Conservation (phyloP, 2,329 filamentous ascomycete species). For the Dactylonectria macrodidyma region DNA sequence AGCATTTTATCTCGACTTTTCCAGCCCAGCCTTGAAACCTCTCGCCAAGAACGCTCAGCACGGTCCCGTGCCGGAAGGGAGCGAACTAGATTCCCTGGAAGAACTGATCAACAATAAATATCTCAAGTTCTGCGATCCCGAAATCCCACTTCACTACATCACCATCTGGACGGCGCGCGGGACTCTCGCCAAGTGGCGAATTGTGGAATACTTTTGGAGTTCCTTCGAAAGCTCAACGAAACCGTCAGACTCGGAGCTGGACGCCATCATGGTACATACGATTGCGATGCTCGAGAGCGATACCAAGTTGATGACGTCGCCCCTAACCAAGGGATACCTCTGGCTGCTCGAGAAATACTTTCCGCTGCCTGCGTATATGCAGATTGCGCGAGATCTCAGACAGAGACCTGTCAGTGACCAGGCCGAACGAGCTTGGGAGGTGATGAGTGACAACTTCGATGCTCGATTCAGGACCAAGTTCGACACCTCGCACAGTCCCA, state of each 20-base stretch:
- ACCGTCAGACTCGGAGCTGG: conserved; percentile 48
- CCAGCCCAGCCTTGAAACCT: conserved; percentile 50
- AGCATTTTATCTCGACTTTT: conserved; percentile 53
- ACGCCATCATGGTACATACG: conserved; percentile 50
- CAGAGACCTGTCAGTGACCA: conserved; percentile 37
- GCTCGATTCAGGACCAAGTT: conserved; percentile 21
- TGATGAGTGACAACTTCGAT: conserved; percentile 52
- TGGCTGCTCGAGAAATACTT: conserved; percentile 58
- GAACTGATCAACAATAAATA: conserved; percentile 62
- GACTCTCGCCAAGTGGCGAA: conserved; percentile 62
- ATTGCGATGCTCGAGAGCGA: conserved; percentile 56
- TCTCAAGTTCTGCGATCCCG: conserved; percentile 57
- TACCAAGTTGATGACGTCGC: conserved; percentile 50
- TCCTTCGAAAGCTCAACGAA: conserved; percentile 36
- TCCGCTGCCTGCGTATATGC: conserved; percentile 58
- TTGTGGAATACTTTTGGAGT: conserved; percentile 64
- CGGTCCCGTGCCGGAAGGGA: conserved; percentile 36
- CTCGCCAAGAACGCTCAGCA: conserved; percentile 37
- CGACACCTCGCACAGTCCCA: neutral
- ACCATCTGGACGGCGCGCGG: conserved; percentile 56
- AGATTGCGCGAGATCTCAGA: conserved; percentile 55
- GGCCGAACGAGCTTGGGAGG: conserved; percentile 51
- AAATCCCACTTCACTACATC: conserved; percentile 59
- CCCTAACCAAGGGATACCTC: conserved; percentile 50
- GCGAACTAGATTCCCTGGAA: conserved; percentile 55